These are phyloP conservation scores for Hypoxylon sp. DNA, from an alignment of 2,329 filamentous ascomycete genomes.

Conservation along the genomic window DNA sequence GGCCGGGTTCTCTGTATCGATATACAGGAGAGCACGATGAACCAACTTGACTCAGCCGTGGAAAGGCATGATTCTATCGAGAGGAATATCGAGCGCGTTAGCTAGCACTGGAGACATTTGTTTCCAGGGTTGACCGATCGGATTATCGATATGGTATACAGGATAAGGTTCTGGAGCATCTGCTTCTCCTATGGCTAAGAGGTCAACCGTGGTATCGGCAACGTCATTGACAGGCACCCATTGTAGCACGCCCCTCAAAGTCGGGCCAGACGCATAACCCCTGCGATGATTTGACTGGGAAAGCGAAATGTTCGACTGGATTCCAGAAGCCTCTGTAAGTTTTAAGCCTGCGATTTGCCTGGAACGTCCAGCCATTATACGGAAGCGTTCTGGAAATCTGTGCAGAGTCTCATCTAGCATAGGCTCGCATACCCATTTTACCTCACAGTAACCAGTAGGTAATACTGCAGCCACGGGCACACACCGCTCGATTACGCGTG, in stretches of 20 bases:
- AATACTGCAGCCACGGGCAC: constrained; percentile 58
- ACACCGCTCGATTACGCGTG: constrained; percentile 59
- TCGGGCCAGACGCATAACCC: constrained; percentile 60
- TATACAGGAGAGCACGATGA: constrained; percentile 1
- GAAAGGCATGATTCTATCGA: constrained; percentile 45
- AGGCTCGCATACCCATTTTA: constrained; percentile 65
- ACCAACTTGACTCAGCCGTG: constrained; percentile 50
- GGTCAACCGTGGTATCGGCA: constrained; percentile 47
- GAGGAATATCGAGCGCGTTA: constrained; percentile 23
- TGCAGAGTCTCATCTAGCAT: constrained; percentile 65
- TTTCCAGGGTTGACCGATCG: constrained; percentile 49
- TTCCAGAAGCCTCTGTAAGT: constrained; percentile 68
- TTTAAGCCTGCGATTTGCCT: constrained; percentile 68
- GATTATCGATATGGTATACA: constrained; percentile 53
- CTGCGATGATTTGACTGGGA: constrained; percentile 66
- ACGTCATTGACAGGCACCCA: constrained; percentile 63
- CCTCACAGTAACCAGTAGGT: constrained; percentile 65
- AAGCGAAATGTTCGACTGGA: constrained; percentile 64
- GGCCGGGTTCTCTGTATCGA: constrained; percentile 53
- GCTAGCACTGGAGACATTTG: constrained; percentile 34
- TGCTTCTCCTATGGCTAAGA: constrained; percentile 30
- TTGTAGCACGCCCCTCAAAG: constrained; percentile 57
- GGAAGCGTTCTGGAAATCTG: constrained; percentile 59
- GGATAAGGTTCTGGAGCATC: constrained; percentile 19
- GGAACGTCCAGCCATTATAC: constrained; percentile 59